phyloP scores from a whole-genome alignment of 805 yeast genomes.

The Wickerhamiella sergipiensis region DNA sequence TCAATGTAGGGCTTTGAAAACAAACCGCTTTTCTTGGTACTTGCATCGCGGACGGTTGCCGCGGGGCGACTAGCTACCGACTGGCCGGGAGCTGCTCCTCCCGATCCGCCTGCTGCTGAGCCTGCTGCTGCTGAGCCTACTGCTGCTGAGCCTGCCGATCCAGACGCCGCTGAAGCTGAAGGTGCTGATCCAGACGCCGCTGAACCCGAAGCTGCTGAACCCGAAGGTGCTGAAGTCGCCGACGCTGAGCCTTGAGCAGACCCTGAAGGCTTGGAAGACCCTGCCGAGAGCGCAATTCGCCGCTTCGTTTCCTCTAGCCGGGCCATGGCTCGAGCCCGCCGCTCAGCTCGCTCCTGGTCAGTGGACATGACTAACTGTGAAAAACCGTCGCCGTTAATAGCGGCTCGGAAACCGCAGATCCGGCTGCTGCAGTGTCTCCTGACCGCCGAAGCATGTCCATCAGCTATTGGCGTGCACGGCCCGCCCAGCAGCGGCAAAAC shows the following conservation, averaged over 20 bases:
- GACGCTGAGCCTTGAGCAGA: not conserved
- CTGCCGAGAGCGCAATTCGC: conserved; percentile 7
- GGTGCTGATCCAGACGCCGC: not conserved
- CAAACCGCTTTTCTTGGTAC: not conserved
- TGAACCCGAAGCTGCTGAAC: too few species aligned
- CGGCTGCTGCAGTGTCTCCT: conserved; percentile 12
- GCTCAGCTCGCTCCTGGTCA: conserved; percentile 13
- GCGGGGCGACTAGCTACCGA: not conserved
- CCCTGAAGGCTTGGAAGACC: too few species aligned
- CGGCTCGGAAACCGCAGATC: conserved; percentile 12
- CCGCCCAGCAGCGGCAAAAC: conserved; percentile 38
- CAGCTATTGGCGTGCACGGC: conserved; percentile 33
- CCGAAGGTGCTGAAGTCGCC: too few species aligned
- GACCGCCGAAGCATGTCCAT: conserved; percentile 4
- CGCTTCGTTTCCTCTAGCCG: conserved; percentile 15
- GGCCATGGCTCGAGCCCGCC: conserved; percentile 15
- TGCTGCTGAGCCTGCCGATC: not conserved
- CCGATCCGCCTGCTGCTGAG: too few species aligned
- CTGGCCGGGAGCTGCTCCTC: not conserved
- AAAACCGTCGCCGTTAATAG: not conserved
- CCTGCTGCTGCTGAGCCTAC: not conserved
- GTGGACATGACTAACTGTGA: conserved; percentile 1
- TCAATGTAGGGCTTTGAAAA: conserved; percentile 25
- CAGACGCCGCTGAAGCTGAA: not conserved
- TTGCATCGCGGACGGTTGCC: not conserved